Evolutionary conservation across 1,139 yeast genomes (phyloP), one percentile per base, ranked within the genome.

Genomic region (Casaregolazyma lundiana): DNA sequence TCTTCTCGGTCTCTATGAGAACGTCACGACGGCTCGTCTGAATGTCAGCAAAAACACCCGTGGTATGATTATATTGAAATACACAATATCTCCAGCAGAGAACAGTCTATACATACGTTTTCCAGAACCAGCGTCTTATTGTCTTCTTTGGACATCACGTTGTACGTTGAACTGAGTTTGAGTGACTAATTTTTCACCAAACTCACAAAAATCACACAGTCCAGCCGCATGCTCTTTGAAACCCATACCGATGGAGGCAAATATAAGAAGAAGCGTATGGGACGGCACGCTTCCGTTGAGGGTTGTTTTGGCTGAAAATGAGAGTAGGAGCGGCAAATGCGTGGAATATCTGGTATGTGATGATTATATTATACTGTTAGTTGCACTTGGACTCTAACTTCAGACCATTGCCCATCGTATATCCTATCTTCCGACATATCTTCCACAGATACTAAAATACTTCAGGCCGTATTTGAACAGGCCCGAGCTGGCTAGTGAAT

Each of bases 11-110:
- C 36, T 76, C 95, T 56, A 88, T 84, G 62, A 94, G 78, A 53
- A 90, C 80, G 75, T 94, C 99, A 73, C 98, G 85, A 73, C 97
- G 89, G 57, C 85, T 77, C 48, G 97, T 90, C 72, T 69, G 48
- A 38, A 19, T 19, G 32, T 26, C 13, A 26, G 32, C 13, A 26
- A n/a, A 11, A 26, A n/a, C n/a, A n/a, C n/a, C n/a, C n/a, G n/a
- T n/a, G n/a, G n/a, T n/a, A n/a, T n/a, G n/a, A n/a, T n/a, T n/a
- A n/a, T n/a, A n/a, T n/a, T n/a, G n/a, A n/a, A n/a, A n/a, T n/a
- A n/a, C n/a, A n/a, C n/a, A n/a, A n/a, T n/a, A n/a, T n/a, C n/a
- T n/a, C n/a, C n/a, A n/a, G n/a, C n/a, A n/a, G 19, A 18, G n/a
- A n/a, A n/a, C n/a, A n/a, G n/a, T n/a, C 9, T 18, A n/a, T 35